These are phyloP conservation scores for Ascochyta pisi DNA, from an alignment of 2,329 filamentous ascomycete species.

Conservation along the genomic window DNA sequence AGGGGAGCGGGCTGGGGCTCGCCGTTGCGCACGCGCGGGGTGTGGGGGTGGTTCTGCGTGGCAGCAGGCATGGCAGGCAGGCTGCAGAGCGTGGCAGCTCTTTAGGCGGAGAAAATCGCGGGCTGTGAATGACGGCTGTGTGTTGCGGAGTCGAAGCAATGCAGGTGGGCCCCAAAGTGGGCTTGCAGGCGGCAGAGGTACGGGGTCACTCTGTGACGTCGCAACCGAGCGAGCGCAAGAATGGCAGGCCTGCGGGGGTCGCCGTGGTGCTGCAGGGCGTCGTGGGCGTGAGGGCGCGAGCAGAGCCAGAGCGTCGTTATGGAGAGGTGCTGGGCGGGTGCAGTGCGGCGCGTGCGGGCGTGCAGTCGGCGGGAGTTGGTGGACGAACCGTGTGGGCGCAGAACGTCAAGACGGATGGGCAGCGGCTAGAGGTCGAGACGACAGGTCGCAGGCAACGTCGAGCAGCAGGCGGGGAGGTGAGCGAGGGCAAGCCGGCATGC, in stretches of 20 bases:
- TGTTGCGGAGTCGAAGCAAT: conserved; percentile 25
- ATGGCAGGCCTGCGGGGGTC: conserved; percentile 19
- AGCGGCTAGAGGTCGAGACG: conserved; percentile 25
- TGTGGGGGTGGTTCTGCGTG: conserved; percentile 46
- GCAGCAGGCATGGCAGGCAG: conserved; percentile 48
- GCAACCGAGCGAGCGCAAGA: conserved; percentile 21
- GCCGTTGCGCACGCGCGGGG: conserved; percentile 52
- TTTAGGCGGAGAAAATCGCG: conserved; percentile 25
- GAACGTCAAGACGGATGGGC: conserved; percentile 5
- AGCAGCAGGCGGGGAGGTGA: neutral
- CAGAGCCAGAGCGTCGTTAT: conserved; percentile 1
- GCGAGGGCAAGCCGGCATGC: conserved; percentile 5
- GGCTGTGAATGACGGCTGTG: conserved; percentile 24
- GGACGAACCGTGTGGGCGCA: conserved; percentile 21
- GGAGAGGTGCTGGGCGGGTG: conserved; percentile 1
- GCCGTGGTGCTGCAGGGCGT: conserved; percentile 5
- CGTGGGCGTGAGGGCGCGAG: conserved; percentile 4
- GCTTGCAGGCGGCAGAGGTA: conserved; percentile 34
- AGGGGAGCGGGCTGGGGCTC: conserved; percentile 52
- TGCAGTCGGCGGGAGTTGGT: conserved; percentile 12
- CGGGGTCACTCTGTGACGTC: conserved; percentile 28
- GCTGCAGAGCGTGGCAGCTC: conserved; percentile 38
- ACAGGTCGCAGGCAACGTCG: conserved; percentile 14
- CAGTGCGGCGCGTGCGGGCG: conserved; percentile 9
- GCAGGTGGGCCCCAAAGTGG: conserved; percentile 29